Evolutionary conservation across 805 yeast genomes (phyloP), one percentile per base, ranked within the genome.

Genomic region (Isabelozyma rhagii): DNA sequence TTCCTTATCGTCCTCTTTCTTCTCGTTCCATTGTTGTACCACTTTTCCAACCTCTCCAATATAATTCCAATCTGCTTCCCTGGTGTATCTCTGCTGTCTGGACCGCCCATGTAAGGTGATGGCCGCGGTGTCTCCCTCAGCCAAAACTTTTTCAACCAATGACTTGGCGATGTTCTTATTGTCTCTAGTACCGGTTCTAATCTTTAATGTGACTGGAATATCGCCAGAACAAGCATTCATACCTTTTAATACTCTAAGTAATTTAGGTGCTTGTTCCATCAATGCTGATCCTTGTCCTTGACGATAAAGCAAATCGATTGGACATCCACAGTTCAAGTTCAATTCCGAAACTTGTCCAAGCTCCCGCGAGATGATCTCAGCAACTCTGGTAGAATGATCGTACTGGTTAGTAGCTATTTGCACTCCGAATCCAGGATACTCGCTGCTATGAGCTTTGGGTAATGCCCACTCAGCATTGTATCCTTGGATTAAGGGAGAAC

Each of bases 281-380:
- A 94, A 77, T 0, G 97, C 98, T 38, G 96, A 84, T 2, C 99
- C 99, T 53, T 96, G 96, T 40, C 99, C 99, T 63, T 88, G 90
- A 57, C 93, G 82, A 67, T 85, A 94, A n/a, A 94, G 74, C 58
- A 94, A 77, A 64, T 96, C 99, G 57, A 94, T 94, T 13, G 99
- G 99, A 67, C 99, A 94, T 2, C 99, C 99, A 63, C 96, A 87
- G 69, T 94, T 94, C 60, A 94, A 78, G 64, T 94, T 94, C 55
- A 94, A 74, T 62, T 94, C 98, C 29, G 86, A 80, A n/a, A 87
- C 81, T 50, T 78, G 66, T 11, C 83, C 72, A 18, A 87, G 78
- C 46, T 80, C 78, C 49, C 78, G 76, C 14, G 80, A 72, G 18
- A 89, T 69, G 8, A 85, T 83, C 66, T 94, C 97, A n/a, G 94